Base-by-base conservation (phyloP, 139 green algal genomes). In the Closterium sp. region DNA sequence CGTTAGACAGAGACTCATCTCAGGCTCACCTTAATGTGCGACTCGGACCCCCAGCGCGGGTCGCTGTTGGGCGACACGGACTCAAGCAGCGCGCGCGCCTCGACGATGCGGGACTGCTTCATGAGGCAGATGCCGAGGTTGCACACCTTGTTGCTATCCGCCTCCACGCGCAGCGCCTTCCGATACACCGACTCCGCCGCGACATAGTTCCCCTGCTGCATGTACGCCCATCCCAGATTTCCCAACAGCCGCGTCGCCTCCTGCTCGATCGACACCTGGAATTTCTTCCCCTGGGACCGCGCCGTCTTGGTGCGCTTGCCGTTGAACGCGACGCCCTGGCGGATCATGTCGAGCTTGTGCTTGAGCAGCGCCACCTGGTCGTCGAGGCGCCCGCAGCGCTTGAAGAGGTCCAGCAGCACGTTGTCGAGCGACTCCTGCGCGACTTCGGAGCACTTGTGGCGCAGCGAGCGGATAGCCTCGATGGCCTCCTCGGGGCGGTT, bases 161-260 rank as follows among this genome's bases (percentile, higher is more conserved):
- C 28, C 91, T 95, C 85, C 11, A 95, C 94, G 19, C 30, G 28
- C 84, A 95, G 87, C 27, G 93, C 93, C 27, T 94, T 94, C 34
- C 93, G 88, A 91, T 95, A 95, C 27, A 95, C 93, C 31, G 93
- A 87, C 73, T 95, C 93, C 28, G 93, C 93, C 19, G 91, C 91
- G 1, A 89, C n/a, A 29, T 85, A 95, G 38, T 95, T 92, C 11
- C 29, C 50, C 91, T 90, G 93, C 87, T 95, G 91, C 93, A 95
- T 95, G 90, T 95, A 95, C n/a, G 93, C 93, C 93, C 93, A 95
- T 29, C 93, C 93, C n/a, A 95, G 90, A n/a, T 95, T 95, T 1
- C 93, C 93, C 90, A 95, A 91, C 85, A 95, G 86, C 24, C 93
- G 38, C 32, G 93, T 95, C n/a, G 90, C 89, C 90, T 95, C 93